phyloP scores from a whole-genome alignment of 1,284 basidiomycete species.

The Cryptococcus wingfieldii region DNA sequence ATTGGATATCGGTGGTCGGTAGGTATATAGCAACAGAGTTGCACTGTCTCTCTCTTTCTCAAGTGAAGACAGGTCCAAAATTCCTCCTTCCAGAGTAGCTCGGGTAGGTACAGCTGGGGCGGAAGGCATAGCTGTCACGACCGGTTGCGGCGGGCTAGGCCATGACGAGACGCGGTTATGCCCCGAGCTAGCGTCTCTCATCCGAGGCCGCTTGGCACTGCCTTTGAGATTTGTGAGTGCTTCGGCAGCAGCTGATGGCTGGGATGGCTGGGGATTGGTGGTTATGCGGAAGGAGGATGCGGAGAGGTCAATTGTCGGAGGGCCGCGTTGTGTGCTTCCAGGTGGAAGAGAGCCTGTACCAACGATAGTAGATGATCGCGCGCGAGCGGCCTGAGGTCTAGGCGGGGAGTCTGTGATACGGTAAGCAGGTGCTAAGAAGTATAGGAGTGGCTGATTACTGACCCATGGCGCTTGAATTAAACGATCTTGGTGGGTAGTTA shows the following conservation, averaged over 20 bases:
- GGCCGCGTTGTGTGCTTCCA: conserved; percentile 12
- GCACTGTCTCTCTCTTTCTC: conserved; percentile 15
- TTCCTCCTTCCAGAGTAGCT: conserved; percentile 14
- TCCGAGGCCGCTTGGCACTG: conserved; percentile 8
- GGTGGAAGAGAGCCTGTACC: conserved; percentile 15
- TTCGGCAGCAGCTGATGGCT: conserved; percentile 13
- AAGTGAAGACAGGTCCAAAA: conserved; percentile 6
- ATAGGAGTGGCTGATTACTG: too few species aligned
- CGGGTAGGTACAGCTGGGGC: conserved; percentile 19
- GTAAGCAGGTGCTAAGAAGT: background rate
- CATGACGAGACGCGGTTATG: conserved; percentile 26
- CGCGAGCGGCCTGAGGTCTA: conserved; percentile 16
- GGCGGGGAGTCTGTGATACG: conserved; percentile 1
- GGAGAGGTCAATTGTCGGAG: conserved; percentile 18
- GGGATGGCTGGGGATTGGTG: conserved; percentile 12
- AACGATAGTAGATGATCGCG: conserved; percentile 37
- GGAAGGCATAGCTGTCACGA: conserved; percentile 18
- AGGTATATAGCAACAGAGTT: conserved; percentile 33
- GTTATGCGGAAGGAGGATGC: conserved; percentile 19
- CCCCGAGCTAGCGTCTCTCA: conserved; percentile 8
- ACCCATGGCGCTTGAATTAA: too few species aligned
- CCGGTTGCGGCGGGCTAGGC: conserved; percentile 23
- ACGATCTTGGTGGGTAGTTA: background rate
- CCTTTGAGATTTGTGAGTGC: conserved; percentile 9
- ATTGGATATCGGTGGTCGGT: conserved; percentile 20